phyloP scores from a whole-genome alignment of 768 basidiomycete species.

The Amanita fuliginea region DNA sequence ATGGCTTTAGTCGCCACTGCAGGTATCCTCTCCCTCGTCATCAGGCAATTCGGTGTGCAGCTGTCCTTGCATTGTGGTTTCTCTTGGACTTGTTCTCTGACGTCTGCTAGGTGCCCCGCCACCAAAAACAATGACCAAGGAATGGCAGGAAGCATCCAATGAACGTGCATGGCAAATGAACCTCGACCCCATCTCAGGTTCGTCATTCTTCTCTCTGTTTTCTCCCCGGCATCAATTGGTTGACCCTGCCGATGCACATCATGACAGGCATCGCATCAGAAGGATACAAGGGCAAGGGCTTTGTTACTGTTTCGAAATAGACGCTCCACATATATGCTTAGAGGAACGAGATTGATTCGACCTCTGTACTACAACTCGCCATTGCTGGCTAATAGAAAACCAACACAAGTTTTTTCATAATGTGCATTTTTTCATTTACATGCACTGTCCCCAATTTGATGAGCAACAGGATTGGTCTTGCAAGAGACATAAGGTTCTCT shows the following conservation, averaged over 20 bases:
- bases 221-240: conserved; percentile 1
- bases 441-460: conserved; percentile 16
- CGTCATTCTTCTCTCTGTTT: conserved; percentile 16
- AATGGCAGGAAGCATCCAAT: conserved; percentile 92
- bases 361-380: not conserved
- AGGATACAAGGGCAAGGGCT: conserved; percentile 76
- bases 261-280: conserved; percentile 74
- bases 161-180: conserved; percentile 76
- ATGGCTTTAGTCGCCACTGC: conserved; percentile 47
- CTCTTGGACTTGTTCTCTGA: not conserved
- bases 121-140: conserved; percentile 73
- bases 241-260: not conserved
- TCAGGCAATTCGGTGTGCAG: conserved; percentile 54
- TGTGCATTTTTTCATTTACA: not conserved
- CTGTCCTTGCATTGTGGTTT: not conserved
- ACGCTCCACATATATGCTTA: not conserved
- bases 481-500: too few relatives aligned
- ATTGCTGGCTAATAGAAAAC: conserved; percentile 1
- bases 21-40: conserved; percentile 36
- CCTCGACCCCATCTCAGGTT: conserved; percentile 83
- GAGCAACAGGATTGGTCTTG: not conserved
- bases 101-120: conserved; percentile 46
- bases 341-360: not conserved
- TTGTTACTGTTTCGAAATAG: not conserved
- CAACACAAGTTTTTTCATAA: not conserved